Percentiles rank a stretch among this genome's conserved stretches.
Evolutionary conservation across 2,329 filamentous ascomycete species (phyloP).

Genomic region (Acarospora socialis): DNA sequence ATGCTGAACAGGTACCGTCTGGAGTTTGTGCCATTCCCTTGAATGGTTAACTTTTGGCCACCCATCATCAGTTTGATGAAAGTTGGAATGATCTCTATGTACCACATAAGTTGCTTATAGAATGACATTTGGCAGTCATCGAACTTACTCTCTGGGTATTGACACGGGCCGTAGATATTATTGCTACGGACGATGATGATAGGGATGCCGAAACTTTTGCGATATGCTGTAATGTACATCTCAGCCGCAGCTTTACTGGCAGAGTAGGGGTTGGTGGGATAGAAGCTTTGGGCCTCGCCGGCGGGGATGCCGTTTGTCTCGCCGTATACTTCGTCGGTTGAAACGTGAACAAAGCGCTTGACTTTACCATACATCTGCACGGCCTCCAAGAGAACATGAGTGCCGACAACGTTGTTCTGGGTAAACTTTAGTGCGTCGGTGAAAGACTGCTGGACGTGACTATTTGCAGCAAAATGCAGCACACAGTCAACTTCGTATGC

Average conservation of each 20-base stretch:
- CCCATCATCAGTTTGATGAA: slow-evolving; percentile 60
- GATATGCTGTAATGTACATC: slow-evolving; percentile 78
- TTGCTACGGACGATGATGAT: slow-evolving; percentile 69
- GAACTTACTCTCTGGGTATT: slow-evolving; percentile 66
- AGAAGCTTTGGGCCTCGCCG: no score
- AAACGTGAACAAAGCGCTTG: slow-evolving; percentile 65
- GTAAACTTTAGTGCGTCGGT: slow-evolving; percentile 72
- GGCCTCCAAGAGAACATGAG: slow-evolving; percentile 68
- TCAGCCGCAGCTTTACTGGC: slow-evolving; percentile 70
- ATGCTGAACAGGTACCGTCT: slow-evolving; percentile 65
- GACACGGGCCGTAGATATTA: slow-evolving; percentile 75
- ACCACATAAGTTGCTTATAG: no score
- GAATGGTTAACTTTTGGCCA: slow-evolving; percentile 52
- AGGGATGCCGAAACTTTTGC: slow-evolving; percentile 68
- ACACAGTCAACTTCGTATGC: slow-evolving; percentile 63
- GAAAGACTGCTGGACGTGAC: slow-evolving; percentile 70
- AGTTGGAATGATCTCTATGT: slow-evolving; percentile 65
- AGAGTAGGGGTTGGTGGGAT: slow-evolving; percentile 73
- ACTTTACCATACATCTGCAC: slow-evolving; percentile 53
- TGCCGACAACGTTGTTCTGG: slow-evolving; percentile 68
- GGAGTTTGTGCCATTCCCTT: slow-evolving; percentile 62
- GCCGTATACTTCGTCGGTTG: slow-evolving; percentile 75
- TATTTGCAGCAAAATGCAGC: slow-evolving; percentile 76
- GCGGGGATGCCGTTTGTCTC: slow-evolving; percentile 63
- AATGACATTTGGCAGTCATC: no score